Percentiles rank a stretch among this genome's conserved stretches.
These are phyloP conservation scores for Arctium lappa DNA, from an alignment of 129 eudicot genomes.

Conservation along the genomic window DNA sequence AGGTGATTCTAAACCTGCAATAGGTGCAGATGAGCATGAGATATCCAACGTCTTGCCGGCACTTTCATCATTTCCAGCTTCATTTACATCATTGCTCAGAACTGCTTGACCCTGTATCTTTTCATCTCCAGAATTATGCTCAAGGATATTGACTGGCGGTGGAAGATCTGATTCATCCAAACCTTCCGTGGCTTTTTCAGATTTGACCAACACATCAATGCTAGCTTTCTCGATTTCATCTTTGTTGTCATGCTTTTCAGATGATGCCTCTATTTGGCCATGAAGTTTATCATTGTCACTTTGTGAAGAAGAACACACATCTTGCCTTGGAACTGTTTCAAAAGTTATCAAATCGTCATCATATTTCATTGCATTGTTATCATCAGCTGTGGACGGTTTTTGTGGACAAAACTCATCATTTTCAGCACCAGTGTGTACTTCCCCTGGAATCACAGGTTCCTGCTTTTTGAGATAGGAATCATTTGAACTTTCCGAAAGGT, in stretches of 20 bases:
- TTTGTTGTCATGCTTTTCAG: slow-evolving; percentile 10
- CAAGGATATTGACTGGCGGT: slow-evolving; percentile 20
- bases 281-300: slow-evolving; percentile 9
- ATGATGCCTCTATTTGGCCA: slow-evolving; percentile 18
- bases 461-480: slow-evolving; percentile 20
- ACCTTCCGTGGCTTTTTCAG: slow-evolving; percentile 13
- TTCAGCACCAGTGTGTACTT: slow-evolving; percentile 14
- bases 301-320: slow-evolving; percentile 33
- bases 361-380: slow-evolving; percentile 12
- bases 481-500: slow-evolving; percentile 12
- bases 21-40: slow-evolving; percentile 6
- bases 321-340: slow-evolving; percentile 30
- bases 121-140: slow-evolving; percentile 29
- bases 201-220: slow-evolving; percentile 12
- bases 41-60: slow-evolving; percentile 5
- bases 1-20: slow-evolving; percentile 36
- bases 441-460: slow-evolving; percentile 29
- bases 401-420: slow-evolving; percentile 16
- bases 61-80: slow-evolving; percentile 15
- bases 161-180: slow-evolving; percentile 14
- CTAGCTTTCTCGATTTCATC: slow-evolving; percentile 27
- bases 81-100: slow-evolving; percentile 14
- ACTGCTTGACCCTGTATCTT: slow-evolving; percentile 21
- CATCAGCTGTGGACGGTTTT: slow-evolving; percentile 26
- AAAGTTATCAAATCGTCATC: slow-evolving; percentile 24